Base-by-base conservation (phyloP, 1,284 basidiomycete genomes). In the Ganoderma lucidum region DNA sequence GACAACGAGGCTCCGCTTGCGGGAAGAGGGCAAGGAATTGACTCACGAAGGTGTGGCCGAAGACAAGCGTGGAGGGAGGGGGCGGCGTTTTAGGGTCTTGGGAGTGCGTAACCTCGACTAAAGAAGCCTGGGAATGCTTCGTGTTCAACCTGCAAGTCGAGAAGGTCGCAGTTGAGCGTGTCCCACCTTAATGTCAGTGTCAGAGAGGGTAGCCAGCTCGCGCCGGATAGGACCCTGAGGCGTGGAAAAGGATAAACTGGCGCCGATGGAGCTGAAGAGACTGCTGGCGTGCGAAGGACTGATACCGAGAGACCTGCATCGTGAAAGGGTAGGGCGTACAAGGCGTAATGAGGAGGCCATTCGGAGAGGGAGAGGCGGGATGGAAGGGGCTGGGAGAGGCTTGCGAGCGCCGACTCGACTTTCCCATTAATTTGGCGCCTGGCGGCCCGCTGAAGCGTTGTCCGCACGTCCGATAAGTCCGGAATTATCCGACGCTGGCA, bases 41-140 rank as follows among this genome's bases (percentile, higher is more conserved):
- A 23, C 48, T 41, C 76, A 92, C 92, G 76, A 93, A 93, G 35
- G 85, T 89, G 75, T 88, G 88, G 3, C 92, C 92, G 75, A 93
- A 93, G 6, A 88, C 83, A 59, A 93, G 83, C 19, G 80, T 81
- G 3, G 87, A 83, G 19, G 88, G 81, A 4, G 84, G 81, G 28
- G 91, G 90, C 9, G 86, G 80, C 30, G 84, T 76, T 70, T 85
- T 86, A 2, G 88, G 90, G n/a, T 81, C 82, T 39, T 78, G 44
- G 19, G 85, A 90, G 71, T 80, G 81, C 17, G 80, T 80, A 61
- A 94, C 77, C 70, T 88, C 80, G 48, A 90, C 79, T 32, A 80
- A 76, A 2, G 84, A 83, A 51, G 84, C 79, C 89, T 91, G 30
- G 28, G n/a, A 15, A 32, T 17, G 35, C 10, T 42, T 28, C n/a